Percentiles rank a stretch among this genome's conserved stretches.
Evolutionary conservation across 2,329 filamentous ascomycete species (phyloP).

Genomic region (Orbilia quercus): DNA sequence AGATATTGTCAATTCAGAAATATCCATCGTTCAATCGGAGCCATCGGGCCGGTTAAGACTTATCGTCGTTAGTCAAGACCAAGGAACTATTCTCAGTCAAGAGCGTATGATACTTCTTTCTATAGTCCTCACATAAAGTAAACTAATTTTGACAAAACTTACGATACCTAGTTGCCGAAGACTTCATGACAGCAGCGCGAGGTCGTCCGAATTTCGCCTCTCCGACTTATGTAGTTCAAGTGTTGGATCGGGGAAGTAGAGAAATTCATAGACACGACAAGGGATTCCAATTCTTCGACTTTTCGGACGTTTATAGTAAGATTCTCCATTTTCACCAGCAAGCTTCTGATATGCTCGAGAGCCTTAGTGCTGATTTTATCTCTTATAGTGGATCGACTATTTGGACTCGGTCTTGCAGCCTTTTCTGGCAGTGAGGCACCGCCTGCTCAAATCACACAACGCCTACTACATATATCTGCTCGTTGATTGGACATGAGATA

Average conservation of each 20-base stretch:
- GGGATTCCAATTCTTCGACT: slow-evolving; percentile 17
- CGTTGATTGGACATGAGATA: no score
- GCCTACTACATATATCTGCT: background rate
- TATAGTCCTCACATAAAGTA: no score
- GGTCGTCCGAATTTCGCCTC: slow-evolving; percentile 10
- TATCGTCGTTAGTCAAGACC: slow-evolving; percentile 16
- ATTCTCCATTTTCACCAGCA: background rate
- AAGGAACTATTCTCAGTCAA: slow-evolving; percentile 26
- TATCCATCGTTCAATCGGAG: slow-evolving; percentile 13
- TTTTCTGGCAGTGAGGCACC: slow-evolving; percentile 5
- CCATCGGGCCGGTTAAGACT: slow-evolving; percentile 13
- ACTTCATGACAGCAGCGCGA: slow-evolving; percentile 15
- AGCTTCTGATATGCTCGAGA: background rate
- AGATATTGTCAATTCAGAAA: slow-evolving; percentile 25
- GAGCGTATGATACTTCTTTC: slow-evolving; percentile 1
- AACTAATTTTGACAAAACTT: no score
- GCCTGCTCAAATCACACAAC: background rate
- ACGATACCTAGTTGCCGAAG: slow-evolving; percentile 14
- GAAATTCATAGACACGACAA: slow-evolving; percentile 11
- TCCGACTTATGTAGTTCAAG: slow-evolving; percentile 12
- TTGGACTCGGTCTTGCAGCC: slow-evolving; percentile 23
- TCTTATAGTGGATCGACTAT: slow-evolving; percentile 21
- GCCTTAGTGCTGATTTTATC: background rate
- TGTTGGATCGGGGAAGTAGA: slow-evolving; percentile 6
- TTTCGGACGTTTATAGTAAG: slow-evolving; percentile 23